Base-by-base conservation (phyloP, 495 filamentous ascomycete genomes). In the Penicillium coffeae region DNA sequence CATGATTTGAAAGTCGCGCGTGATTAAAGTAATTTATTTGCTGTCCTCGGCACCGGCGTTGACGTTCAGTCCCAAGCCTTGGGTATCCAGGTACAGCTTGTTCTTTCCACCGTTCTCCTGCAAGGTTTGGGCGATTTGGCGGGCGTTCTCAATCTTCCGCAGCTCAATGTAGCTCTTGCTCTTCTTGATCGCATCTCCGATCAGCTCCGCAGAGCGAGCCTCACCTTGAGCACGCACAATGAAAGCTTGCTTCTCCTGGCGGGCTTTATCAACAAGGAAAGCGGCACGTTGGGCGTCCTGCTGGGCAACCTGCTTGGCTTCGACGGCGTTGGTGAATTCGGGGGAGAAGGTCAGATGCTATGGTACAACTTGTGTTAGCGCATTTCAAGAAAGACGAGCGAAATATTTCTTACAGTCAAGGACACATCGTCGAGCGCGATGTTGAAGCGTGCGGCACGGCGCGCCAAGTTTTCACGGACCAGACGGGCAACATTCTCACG, bases 161-260 rank as follows among this genome's bases (percentile, higher is more conserved):
- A 98, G 79, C 71, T 97, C 93, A 48, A 98, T 87, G 66, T 98
- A 98, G 49, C 87, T 87, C 71, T 90, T 86, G 70, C 81, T 92
- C 83, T 98, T 97, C 85, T 98, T 97, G 82, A 98, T 96, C 27
- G 93, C 93, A 35, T 98, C 93, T 68, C 93, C 93, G 58, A 98
- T 96, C 39, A 98, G 86, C 70, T 98, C 90, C 25, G 93, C 93
- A 38, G 93, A 97, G 56, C 93, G 89, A 35, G 93, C 93, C 73
- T 98, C 93, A 90, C 93, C 93, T 81, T 97, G 94, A 12, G 93
- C 93, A 69, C 90, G 88, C 58, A 98, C 93, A 58, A 98, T 91
- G 75, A 89, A 96, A 49, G 93, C 93, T 75, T 97, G 94, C 78
- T 98, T 98, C 80, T 98, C 93, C 69, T 98, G 93, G 51, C 93